A percentile compares a stretch with the other conserved stretches of the same genome.
These are phyloP conservation scores for Garcia nutans DNA, from an alignment of 345 rosid species.

Conservation along the genomic window DNA sequence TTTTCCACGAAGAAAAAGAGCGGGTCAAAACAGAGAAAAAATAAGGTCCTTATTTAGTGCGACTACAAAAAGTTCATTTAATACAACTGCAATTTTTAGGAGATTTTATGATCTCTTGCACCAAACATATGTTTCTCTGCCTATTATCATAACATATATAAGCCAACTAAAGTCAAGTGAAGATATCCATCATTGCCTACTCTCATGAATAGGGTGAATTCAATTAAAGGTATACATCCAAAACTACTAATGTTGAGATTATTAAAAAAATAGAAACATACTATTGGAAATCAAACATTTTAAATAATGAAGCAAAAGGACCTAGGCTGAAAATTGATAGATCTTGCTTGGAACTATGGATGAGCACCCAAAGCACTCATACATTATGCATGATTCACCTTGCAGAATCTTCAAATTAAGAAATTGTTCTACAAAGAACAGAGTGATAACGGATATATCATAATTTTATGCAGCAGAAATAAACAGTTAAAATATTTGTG, in stretches of 20 bases:
- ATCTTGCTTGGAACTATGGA: neutral
- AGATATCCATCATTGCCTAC: neutral
- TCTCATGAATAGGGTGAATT: neutral
- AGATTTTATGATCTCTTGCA: neutral
- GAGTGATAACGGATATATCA: neutral
- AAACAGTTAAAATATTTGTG: neutral
- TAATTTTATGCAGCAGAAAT: neutral
- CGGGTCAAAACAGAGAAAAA: neutral
- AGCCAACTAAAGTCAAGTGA: neutral
- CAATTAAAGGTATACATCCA: neutral
- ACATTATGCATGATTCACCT: neutral
- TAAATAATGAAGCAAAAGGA: neutral
- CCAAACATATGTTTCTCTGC: neutral
- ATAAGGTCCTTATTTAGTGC: neutral
- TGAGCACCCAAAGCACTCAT: neutral
- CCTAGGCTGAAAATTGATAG: neutral
- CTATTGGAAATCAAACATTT: neutral
- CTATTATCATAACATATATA: neutral
- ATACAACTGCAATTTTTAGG: conserved; percentile 1
- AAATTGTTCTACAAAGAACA: neutral
- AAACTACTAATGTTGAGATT: neutral
- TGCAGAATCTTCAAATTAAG: neutral
- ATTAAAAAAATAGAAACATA: neutral
- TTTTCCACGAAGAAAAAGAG: neutral
- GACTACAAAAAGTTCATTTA: neutral